Base-by-base conservation (phyloP, 163 green algal species). In the Picocystis sp. region DNA sequence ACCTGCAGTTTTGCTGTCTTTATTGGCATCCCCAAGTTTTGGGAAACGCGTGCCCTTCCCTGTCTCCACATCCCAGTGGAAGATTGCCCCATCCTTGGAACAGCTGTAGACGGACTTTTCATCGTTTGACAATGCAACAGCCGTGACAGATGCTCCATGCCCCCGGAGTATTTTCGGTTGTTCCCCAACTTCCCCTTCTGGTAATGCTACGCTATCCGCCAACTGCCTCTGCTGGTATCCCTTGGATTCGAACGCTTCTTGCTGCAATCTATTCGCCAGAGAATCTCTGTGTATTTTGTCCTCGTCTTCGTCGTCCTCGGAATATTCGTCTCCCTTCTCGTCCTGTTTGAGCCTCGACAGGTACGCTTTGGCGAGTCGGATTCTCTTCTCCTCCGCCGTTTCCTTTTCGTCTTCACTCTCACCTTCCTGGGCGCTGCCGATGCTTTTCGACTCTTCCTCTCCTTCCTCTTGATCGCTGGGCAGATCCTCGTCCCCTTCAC, bases 351-450 rank as follows among this genome's bases (percentile, higher is more conserved):
- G 43, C 13, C 62, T 51, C 22, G 64, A 34, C n/a, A 93, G 47
- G 55, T 90, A 93, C 2, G 56, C 63, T 55, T 80, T 81, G 53
- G 72, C 76, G 29, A 94, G 59, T 2, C 84, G 66, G 47, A 92
- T 65, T 1, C 81, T 61, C 65, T 91, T 91, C 68, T 92, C 64
- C 56, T 92, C 83, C 17, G 79, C 83, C 17, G 76, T 94, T 64
- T 94, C 84, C 44, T 69, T 56, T 43, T 24, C 48, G 47, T 77
- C 66, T 35, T 82, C 76, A 8, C 29, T 38, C 3, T 38, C 29
- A 8, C 29, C 8, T 38, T 8, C 29, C 8, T 3, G 29, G 29
- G 8, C 5, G 29, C 29, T 38, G 3, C 8, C 29, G 29, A 3
- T 38, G 3, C 29, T 8, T 3, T 38, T 8, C 8, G 8, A 3